Evolutionary conservation across 495 filamentous ascomycete species (phyloP), one percentile per base, ranked within the genome.

Genomic region (Talaromyces nanjingensis): DNA sequence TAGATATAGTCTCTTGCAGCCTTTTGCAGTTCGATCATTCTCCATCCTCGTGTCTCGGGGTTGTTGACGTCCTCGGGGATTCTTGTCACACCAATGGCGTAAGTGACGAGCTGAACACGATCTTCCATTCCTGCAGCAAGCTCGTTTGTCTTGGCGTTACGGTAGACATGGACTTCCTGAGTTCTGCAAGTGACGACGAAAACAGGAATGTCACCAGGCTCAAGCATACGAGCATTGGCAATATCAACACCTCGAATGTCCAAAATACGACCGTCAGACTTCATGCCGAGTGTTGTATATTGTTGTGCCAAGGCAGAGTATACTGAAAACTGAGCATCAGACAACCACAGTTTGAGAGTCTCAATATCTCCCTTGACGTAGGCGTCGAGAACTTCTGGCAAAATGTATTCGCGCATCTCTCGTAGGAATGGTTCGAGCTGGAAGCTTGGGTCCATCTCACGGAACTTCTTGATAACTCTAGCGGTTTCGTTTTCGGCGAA

Each of bases 401-500:
- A 83, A 65, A 98, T 98, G 75, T 98, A 98, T 77, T 98, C 96
- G 69, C 94, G 89, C 76, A 98, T 89, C 64, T 98, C 94, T 59
- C 89, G 86, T 39, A 97, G 78, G 81, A 97, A 98, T 0, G 90
- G 86, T 72, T 98, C 94, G 71, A 96, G 83, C 73, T 96, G 91
- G 82, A 98, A 98, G 63, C 80, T 86, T 12, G 94, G 96, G 69
- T 98, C 96, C 85, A 98, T 96, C 65, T 91, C 86, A n/a, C 92
- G 86, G 79, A 98, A 93, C 74, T 92, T 96, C 79, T 96, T 97
- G 80, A 98, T 93, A 3, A 98, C 94, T 81, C 83, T 87, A 16
- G 94, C 94, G 11, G 94, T 97, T 76, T 98, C 94, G 74, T 97
- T 98, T 73, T 98, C 94, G 39, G 94, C 94, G 67, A 98, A 98